These are phyloP conservation scores for Pogostemon cablin DNA, from an alignment of 257 asterid species.

Conservation along the genomic window DNA sequence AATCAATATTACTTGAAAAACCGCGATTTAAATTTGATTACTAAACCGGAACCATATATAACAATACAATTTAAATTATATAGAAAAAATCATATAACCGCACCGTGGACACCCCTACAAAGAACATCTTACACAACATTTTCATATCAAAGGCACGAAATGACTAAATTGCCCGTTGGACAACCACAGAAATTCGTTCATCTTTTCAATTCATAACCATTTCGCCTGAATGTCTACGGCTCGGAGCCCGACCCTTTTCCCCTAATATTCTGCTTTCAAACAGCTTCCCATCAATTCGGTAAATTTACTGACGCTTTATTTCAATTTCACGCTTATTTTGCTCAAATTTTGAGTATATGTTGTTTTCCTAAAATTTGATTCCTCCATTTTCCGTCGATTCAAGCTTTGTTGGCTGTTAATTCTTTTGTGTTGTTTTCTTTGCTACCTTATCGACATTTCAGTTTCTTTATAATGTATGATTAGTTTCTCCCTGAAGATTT, in stretches of 20 bases:
- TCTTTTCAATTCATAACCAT: neutral
- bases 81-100: too few relatives aligned
- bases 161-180: slow-evolving; percentile 14
- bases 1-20: too few relatives aligned
- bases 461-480: neutral
- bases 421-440: neutral
- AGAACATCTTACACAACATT: too few relatives aligned
- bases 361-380: neutral
- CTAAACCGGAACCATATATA: too few relatives aligned
- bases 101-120: too few relatives aligned
- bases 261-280: neutral
- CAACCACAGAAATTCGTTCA: neutral
- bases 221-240: neutral
- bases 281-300: neutral
- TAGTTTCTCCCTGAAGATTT: neutral
- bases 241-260: slow-evolving; percentile 21
- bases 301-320: neutral
- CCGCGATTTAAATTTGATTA: too few relatives aligned
- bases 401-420: neutral
- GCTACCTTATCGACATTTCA: neutral
- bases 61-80: too few relatives aligned
- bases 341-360: slow-evolving; percentile 8
- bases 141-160: neutral
- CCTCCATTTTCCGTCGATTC: slow-evolving; percentile 17
- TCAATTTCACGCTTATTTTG: slow-evolving; percentile 4